A percentile compares a stretch with the other conserved stretches of the same genome.
Conservation (phyloP, 1,284 basidiomycete genomes). For the Paramarasmius palmivorus region DNA sequence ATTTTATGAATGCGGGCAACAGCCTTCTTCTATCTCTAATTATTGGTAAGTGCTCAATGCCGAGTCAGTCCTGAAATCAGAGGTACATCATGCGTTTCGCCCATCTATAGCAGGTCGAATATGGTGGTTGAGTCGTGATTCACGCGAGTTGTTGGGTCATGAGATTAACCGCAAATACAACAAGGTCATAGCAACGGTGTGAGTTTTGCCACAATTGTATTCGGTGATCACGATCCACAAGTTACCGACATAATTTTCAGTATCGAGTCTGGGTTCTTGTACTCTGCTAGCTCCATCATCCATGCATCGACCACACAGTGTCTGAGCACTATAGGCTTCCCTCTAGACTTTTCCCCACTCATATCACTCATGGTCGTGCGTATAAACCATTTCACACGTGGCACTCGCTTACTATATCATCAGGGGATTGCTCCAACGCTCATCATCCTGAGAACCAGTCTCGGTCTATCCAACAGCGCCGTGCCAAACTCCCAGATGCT, state of each 20-base stretch:
- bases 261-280: constrained; percentile 4
- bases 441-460: background rate
- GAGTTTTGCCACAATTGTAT: background rate
- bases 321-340: background rate
- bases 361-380: background rate
- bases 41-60: constrained; percentile 8
- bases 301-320: background rate
- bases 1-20: constrained; percentile 1
- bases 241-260: background rate
- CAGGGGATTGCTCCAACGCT: constrained; percentile 7
- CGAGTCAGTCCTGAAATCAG: background rate
- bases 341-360: background rate
- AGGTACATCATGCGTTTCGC: background rate
- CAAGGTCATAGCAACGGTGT: background rate
- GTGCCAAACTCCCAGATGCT: too few species aligned
- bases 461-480: background rate
- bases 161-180: background rate
- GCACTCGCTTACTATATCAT: background rate
- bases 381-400: background rate
- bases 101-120: constrained; percentile 5
- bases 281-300: background rate
- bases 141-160: background rate
- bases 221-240: background rate
- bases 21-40: background rate
- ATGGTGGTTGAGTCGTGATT: constrained; percentile 5